Evolutionary conservation across 106 monocot species (phyloP).

Genomic region (Alisma plantagoaquatica): DNA sequence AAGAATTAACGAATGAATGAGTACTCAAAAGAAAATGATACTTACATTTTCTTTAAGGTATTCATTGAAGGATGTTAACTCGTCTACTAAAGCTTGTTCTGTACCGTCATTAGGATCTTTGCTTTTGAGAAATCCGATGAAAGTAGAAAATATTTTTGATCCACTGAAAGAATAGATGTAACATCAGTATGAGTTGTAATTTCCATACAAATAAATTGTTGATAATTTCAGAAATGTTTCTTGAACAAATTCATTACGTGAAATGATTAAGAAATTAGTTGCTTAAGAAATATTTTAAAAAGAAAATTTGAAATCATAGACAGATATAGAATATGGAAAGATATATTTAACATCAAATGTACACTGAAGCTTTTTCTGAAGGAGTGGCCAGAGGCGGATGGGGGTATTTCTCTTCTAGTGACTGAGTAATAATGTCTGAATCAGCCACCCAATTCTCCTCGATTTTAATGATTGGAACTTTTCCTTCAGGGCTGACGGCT

Average conservation of each 20-base stretch:
- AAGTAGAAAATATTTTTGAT: slow-evolving; percentile 64
- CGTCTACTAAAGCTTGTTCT: slow-evolving; percentile 46
- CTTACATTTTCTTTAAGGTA: slow-evolving; percentile 76
- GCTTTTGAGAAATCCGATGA: slow-evolving; percentile 63
- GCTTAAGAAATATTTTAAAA: neutral
- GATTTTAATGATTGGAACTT: slow-evolving; percentile 51
- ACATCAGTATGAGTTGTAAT: neutral
- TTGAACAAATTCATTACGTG: neutral
- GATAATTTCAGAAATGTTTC: too few species aligned
- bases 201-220: neutral
- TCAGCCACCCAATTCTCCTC: slow-evolving; percentile 64
- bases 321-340: neutral
- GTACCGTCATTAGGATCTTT: slow-evolving; percentile 74
- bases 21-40: too few species aligned
- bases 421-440: slow-evolving; percentile 62
- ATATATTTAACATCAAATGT: slow-evolving; percentile 1
- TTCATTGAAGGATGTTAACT: slow-evolving; percentile 50
- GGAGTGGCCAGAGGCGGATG: slow-evolving; percentile 47
- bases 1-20: too few species aligned
- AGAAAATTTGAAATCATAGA: neutral
- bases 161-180: slow-evolving; percentile 32
- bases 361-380: slow-evolving; percentile 49
- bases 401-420: slow-evolving; percentile 64
- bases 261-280: neutral
- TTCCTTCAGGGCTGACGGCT: slow-evolving; percentile 54